Conservation (phyloP, 306 rosid genomes). For the Astragalus membranaceus region DNA sequence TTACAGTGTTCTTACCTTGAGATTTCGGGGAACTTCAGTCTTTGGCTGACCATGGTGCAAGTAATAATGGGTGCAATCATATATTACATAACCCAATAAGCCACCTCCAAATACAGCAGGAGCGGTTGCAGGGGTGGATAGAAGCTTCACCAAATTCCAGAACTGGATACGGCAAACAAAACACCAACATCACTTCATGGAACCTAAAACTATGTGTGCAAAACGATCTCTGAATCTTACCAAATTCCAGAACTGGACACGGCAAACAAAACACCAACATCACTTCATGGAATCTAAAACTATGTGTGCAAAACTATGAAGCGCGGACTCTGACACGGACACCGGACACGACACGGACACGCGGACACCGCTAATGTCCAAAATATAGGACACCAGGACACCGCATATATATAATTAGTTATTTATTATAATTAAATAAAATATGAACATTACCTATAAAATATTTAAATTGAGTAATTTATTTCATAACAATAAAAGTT, state of each 20-base stretch:
- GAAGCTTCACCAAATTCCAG: constrained; percentile 65
- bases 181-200: constrained; percentile 20
- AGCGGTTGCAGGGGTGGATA: constrained; percentile 56
- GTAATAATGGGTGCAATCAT: constrained; percentile 90
- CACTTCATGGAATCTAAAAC: constrained; percentile 23
- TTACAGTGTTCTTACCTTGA: constrained; percentile 54
- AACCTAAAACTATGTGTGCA: constrained; percentile 10
- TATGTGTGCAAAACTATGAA: background rate
- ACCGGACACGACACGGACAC: too few relatives aligned
- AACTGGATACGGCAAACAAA: constrained; percentile 45
- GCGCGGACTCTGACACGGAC: too few relatives aligned
- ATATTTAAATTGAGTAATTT: too few relatives aligned
- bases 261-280: constrained; percentile 15
- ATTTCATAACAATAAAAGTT: too few relatives aligned
- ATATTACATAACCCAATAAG: constrained; percentile 85
- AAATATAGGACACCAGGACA: too few relatives aligned
- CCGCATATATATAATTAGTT: too few relatives aligned
- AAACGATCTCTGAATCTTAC: constrained; percentile 28
- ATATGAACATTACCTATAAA: too few relatives aligned
- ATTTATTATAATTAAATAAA: too few relatives aligned
- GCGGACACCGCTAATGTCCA: too few relatives aligned
- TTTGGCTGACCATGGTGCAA: constrained; percentile 90
- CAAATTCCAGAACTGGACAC: constrained; percentile 70
- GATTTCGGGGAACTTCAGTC: constrained; percentile 38
- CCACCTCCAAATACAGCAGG: constrained; percentile 93